Base-by-base conservation (phyloP, 1,284 basidiomycete species). In the Ganoderma multipileum region DNA sequence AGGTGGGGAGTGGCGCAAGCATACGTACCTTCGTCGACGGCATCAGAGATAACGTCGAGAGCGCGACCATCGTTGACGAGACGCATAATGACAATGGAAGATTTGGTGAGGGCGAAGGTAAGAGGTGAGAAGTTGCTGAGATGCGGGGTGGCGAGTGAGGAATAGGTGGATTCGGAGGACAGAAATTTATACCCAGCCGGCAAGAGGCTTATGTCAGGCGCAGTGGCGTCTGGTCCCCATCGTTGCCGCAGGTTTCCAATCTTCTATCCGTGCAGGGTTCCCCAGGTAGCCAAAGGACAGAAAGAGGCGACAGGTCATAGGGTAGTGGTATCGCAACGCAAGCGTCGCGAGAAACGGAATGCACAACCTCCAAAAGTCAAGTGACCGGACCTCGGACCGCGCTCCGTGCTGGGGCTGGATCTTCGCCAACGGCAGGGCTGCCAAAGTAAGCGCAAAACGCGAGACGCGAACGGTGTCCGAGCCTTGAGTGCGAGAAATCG, bases 31-130 rank as follows among this genome's bases (percentile, higher is more conserved):
- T 89, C 83, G 80, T 95, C 93, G 61, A 95, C 83, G 57, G 89
- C 87, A 76, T 95, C 93, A 18, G 91, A 93, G 54, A 89, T 83
- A n/a, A 75, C 79, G 73, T 94, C 93, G 71, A 94, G 84, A 44
- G 61, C 67, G 52, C 61, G 67, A 26, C 64, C 67, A 59, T 72
- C 69, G 69, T 72, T 65, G 18, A 59, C 64, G 41, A 70, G 61
- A 61, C 28, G 71, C 71, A 72, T 72, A 23, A 2, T 68, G 64
- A 38, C 1, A 18, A 6, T 26, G 41, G 7, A 26, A 18, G 3
- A 33, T 8, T 14, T 18, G 30, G 14, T 28, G 8, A 50, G 28
- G 20, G 14, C 4, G 36, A 23, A 23, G 36, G 33, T 44, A 30
- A 20, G 11, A 55, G 23, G 26, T 39, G 39, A 12, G 28, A 44